A percentile compares a stretch with the other conserved stretches of the same genome.
Evolutionary conservation across 2,329 filamentous ascomycete genomes (phyloP).

Genomic region (Diplocarpon mali): DNA sequence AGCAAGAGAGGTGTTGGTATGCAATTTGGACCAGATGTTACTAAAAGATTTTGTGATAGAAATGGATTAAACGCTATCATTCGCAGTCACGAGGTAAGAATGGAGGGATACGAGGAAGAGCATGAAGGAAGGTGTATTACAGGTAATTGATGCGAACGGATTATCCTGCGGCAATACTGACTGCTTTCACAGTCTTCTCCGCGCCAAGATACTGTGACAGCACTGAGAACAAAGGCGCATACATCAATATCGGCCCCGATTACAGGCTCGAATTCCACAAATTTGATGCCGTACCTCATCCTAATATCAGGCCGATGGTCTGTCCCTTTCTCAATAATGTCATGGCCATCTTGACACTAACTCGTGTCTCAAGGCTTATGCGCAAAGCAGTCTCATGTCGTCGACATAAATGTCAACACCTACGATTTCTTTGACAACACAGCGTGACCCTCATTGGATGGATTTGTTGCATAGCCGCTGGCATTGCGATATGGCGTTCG

Average conservation of each 20-base stretch:
- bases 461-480: neutral
- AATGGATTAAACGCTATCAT: conserved; percentile 94
- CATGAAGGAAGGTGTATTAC: conserved; percentile 94
- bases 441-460: conserved; percentile 4
- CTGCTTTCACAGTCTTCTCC: conserved; percentile 63
- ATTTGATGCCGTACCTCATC: conserved; percentile 94
- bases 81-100: conserved; percentile 92
- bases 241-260: conserved; percentile 90
- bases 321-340: conserved; percentile 16
- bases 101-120: conserved; percentile 99
- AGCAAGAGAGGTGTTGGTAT: conserved; percentile 95
- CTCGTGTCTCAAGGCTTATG: conserved; percentile 55
- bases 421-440: neutral
- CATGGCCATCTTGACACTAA: conserved; percentile 5
- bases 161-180: conserved; percentile 11
- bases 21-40: conserved; percentile 94
- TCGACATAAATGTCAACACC: conserved; percentile 16
- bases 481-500: conserved; percentile 2
- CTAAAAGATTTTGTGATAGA: conserved; percentile 90
- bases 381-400: conserved; percentile 70
- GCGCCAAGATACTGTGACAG: conserved; percentile 96
- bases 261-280: conserved; percentile 87
- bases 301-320: conserved; percentile 87
- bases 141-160: conserved; percentile 35
- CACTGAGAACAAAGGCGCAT: conserved; percentile 95